Evolutionary conservation across 805 yeast genomes (phyloP).

Genomic region (Priceomyces castillae): DNA sequence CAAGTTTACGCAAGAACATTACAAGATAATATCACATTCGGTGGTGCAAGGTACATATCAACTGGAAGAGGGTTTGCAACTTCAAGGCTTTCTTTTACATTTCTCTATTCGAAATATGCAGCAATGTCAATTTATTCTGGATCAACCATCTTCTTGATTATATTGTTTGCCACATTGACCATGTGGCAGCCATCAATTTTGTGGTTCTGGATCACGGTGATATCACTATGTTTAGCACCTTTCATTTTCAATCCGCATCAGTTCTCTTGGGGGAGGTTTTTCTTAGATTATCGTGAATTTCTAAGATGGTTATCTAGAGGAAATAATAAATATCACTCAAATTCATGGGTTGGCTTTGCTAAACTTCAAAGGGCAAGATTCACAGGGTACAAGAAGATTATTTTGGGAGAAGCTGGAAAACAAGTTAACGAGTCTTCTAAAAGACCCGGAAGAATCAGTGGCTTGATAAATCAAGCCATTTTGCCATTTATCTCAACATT

Average conservation of each 20-base stretch:
- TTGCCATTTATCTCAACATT: conserved; percentile 15
- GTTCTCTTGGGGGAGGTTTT: conserved; percentile 46
- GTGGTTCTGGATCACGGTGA: conserved; percentile 54
- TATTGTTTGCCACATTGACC: conserved; percentile 72
- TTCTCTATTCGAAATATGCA: conserved; percentile 74
- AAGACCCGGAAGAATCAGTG: conserved; percentile 13
- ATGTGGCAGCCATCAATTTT: conserved; percentile 77
- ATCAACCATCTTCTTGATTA: conserved; percentile 60
- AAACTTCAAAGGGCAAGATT: conserved; percentile 20
- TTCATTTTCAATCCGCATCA: conserved; percentile 55
- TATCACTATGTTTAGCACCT: conserved; percentile 48
- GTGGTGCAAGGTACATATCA: conserved; percentile 89
- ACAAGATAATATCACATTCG: conserved; percentile 73
- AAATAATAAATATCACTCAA: conserved; percentile 58
- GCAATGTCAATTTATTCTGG: conserved; percentile 78
- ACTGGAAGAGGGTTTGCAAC: conserved; percentile 96
- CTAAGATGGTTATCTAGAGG: conserved; percentile 81
- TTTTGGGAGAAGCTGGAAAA: conserved; percentile 1
- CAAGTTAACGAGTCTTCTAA: conserved; percentile 1
- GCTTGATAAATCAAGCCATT: conserved; percentile 16
- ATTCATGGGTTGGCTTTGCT: conserved; percentile 79
- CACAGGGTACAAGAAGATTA: conserved; percentile 21
- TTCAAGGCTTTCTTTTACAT: conserved; percentile 68
- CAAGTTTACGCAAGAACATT: conserved; percentile 85
- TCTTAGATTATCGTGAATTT: conserved; percentile 48